Conservation (phyloP, 805 yeast species). For the Cyberlindnera mycetangii region DNA sequence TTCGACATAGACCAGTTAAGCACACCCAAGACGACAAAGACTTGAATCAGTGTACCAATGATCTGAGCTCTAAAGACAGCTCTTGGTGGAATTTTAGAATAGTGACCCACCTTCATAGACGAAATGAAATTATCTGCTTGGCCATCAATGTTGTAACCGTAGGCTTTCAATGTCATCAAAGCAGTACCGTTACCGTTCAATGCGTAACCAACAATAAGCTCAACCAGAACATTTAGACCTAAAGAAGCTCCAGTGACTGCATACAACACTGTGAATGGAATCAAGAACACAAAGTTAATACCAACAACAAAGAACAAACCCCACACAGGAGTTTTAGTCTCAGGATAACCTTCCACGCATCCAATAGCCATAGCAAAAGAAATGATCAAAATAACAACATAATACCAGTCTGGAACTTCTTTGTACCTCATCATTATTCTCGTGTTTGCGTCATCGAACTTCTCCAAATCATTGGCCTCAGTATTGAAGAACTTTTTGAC, state of each 20-base stretch:
- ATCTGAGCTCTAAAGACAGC: conserved; percentile 50
- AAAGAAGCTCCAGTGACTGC: conserved; percentile 46
- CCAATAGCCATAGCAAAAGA: conserved; percentile 39
- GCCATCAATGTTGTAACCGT: conserved; percentile 57
- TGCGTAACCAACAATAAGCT: conserved; percentile 54
- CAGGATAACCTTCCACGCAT: background rate
- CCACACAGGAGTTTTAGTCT: background rate
- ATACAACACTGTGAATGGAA: conserved; percentile 48
- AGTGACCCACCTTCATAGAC: conserved; percentile 42
- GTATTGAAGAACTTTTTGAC: background rate
- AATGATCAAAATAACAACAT: too few species aligned
- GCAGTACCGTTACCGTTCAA: conserved; percentile 50
- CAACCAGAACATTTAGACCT: conserved; percentile 51
- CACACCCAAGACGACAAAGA: conserved; percentile 31
- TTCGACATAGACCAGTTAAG: conserved; percentile 35
- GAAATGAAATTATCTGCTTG: conserved; percentile 62
- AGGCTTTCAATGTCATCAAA: conserved; percentile 47
- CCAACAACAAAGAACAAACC: conserved; percentile 51
- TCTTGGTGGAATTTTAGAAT: conserved; percentile 55
- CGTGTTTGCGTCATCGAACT: background rate
- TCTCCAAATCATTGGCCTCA: background rate
- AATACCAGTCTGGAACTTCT: background rate
- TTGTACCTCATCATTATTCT: background rate
- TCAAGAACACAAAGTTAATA: conserved; percentile 46
- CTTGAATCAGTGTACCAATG: conserved; percentile 31